Base-by-base conservation (phyloP, 306 rosid species). In the Malus sylvestris region DNA sequence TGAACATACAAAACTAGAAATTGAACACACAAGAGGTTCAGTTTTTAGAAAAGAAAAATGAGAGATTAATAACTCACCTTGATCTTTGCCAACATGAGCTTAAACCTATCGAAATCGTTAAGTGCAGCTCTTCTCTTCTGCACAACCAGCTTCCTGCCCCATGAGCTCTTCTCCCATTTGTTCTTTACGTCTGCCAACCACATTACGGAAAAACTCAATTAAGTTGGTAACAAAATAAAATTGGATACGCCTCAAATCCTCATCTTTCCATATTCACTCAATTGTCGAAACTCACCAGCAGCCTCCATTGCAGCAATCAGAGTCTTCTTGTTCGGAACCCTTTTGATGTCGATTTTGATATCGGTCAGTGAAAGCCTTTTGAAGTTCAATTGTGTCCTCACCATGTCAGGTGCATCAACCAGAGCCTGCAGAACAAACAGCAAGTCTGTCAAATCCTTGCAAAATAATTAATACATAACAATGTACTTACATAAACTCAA, bases 71-170 rank as follows among this genome's bases (percentile, higher is more conserved):
- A 46, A 32, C 78, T 32, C 58, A 83, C 86, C 86, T 84, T 87
- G 33, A 87, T 87, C 84, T 87, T 87, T 20, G 86, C 86, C 78
- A 87, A 42, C 88, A 87, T 87, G n/a, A 87, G 73, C 81, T 87
- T 87, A 76, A 87, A 87, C 83, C 90, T 84, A 51, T 87, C 90
- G 10, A 87, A 84, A 72, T 87, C 90, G 64, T 35, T 77, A 14
- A 84, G 90, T 3, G 86, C 59, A 49, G 86, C 84, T 67, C 90
- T 87, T 79, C 81, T 79, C 76, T 87, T 82, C 82, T 77, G 82
- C 73, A 87, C 88, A 30, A 82, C 73, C 70, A 84, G 79, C 79
- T 84, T 84, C 76, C 90, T 82, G 13, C 90, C 90, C 90, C 90
- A 87, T 12, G 88, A 82, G 79, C 90, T 87, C 68, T 80, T 79